phyloP scores from a whole-genome alignment of 177 flowering plant genomes.

The Telopea speciosissima region DNA sequence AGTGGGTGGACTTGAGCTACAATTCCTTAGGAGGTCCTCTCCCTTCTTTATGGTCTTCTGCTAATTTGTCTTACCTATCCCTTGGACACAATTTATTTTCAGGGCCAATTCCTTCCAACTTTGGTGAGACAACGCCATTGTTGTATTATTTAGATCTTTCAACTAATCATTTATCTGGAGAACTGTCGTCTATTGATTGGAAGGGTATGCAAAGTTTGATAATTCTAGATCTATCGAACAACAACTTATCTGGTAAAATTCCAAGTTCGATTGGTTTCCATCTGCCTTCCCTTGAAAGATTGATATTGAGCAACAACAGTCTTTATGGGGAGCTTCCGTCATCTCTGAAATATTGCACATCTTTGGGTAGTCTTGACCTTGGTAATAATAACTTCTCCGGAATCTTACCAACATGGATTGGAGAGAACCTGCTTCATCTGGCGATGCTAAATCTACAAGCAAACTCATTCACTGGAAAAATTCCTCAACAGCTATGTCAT shows the following conservation, averaged over 20 bases:
- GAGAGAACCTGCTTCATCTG: no score
- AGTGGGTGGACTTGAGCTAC: no score
- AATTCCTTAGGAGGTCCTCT: no score
- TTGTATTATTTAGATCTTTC: slow-evolving; percentile 13
- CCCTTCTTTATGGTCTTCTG: no score
- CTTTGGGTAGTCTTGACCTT: background rate
- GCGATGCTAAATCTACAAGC: background rate
- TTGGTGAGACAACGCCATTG: slow-evolving; percentile 10
- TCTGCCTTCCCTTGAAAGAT: background rate
- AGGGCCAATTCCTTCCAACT: no score
- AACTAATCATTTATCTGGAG: slow-evolving; percentile 9
- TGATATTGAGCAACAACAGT: no score
- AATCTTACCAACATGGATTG: no score
- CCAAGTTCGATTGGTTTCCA: slow-evolving; percentile 10
- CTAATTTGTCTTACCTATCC: no score
- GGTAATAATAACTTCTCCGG: background rate
- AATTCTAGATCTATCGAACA: slow-evolving; percentile 1
- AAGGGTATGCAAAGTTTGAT: background rate
- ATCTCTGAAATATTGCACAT: background rate
- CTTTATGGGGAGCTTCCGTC: no score
- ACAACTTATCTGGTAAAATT: slow-evolving; percentile 14
- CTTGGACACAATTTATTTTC: no score
- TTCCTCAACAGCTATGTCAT: background rate
- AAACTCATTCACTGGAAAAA: background rate
- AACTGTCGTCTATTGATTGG: no score